These are phyloP conservation scores for Blastocystis hominis DNA, from an alignment of 352 stramenopile species.

Conservation along the genomic window DNA sequence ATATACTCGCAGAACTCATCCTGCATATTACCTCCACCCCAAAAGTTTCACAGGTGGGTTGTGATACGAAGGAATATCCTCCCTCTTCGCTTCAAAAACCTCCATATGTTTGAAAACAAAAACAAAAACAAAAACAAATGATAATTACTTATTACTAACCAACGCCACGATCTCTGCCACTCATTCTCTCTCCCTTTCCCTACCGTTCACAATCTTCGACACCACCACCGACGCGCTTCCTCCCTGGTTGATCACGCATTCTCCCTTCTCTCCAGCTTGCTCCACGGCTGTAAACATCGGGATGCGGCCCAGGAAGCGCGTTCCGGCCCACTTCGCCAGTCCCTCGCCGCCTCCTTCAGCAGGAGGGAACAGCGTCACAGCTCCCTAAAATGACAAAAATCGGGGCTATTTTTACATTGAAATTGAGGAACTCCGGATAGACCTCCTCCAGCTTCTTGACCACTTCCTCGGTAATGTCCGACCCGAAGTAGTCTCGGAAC, in stretches of 20 bases:
- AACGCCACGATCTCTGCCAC: conserved; percentile 17
- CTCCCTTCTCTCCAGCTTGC: conserved; percentile 83
- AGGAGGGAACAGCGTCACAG: conserved; percentile 80
- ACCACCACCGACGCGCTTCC: neutral
- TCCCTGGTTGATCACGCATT: conserved; percentile 65
- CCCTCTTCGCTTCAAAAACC: neutral
- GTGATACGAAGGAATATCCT: conserved; percentile 1
- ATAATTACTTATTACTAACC: conserved; percentile 4
- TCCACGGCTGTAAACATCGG: conserved; percentile 92
- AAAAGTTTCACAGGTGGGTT: neutral
- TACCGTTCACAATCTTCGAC: conserved; percentile 49
- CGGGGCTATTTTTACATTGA: conserved; percentile 58
- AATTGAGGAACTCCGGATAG: conserved; percentile 70
- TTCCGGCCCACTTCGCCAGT: conserved; percentile 87
- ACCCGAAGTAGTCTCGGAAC: conserved; percentile 54
- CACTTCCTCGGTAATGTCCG: conserved; percentile 62
- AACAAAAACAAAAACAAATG: neutral
- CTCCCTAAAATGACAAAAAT: conserved; percentile 61
- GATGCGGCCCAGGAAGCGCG: conserved; percentile 88
- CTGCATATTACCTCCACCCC: neutral
- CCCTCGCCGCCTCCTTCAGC: conserved; percentile 74
- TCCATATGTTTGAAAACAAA: conserved; percentile 38
- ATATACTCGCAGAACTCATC: neutral
- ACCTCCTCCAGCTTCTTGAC: conserved; percentile 72
- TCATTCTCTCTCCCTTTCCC: neutral